Evolutionary conservation across 2,329 filamentous ascomycete genomes (phyloP).

Genomic region (Cytospora piceae): DNA sequence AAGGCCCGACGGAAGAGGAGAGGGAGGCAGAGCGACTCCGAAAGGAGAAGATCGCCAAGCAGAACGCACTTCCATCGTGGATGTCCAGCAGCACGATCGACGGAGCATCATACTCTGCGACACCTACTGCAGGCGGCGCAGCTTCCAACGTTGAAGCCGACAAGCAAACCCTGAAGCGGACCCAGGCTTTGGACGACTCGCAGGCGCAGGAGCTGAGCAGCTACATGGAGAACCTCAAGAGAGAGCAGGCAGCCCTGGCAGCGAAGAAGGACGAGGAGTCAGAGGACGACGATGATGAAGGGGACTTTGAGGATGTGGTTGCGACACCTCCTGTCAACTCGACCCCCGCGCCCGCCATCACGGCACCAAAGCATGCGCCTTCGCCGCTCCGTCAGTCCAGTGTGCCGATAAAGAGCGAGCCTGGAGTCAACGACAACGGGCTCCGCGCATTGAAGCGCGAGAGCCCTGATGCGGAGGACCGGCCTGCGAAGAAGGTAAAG

Average conservation of each 20-base stretch:
- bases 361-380: constrained; percentile 28
- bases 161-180: constrained; percentile 49
- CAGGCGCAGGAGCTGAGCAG: constrained; percentile 65
- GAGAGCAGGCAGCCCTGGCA: constrained; percentile 50
- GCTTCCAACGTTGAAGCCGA: constrained; percentile 48
- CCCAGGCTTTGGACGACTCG: constrained; percentile 47
- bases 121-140: constrained; percentile 38
- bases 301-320: constrained; percentile 57
- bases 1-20: constrained; percentile 69
- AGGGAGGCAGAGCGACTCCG: constrained; percentile 66
- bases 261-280: constrained; percentile 52
- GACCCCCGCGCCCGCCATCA: constrained; percentile 32
- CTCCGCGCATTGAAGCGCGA: constrained; percentile 32
- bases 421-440: constrained; percentile 34
- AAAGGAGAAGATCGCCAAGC: constrained; percentile 66
- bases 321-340: constrained; percentile 40
- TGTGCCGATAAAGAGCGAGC: constrained; percentile 42
- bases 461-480: constrained; percentile 43
- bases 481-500: constrained; percentile 63
- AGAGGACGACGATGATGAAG: constrained; percentile 45
- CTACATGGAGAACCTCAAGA: constrained; percentile 68
- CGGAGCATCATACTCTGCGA: constrained; percentile 60
- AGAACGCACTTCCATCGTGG: constrained; percentile 73
- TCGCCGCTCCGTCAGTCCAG: constrained; percentile 37
- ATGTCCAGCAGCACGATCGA: constrained; percentile 72